Percentiles rank a stretch among this genome's conserved stretches.
Conservation (phyloP, 2,329 filamentous ascomycete species). For the Rhynchosporium graminicola region DNA sequence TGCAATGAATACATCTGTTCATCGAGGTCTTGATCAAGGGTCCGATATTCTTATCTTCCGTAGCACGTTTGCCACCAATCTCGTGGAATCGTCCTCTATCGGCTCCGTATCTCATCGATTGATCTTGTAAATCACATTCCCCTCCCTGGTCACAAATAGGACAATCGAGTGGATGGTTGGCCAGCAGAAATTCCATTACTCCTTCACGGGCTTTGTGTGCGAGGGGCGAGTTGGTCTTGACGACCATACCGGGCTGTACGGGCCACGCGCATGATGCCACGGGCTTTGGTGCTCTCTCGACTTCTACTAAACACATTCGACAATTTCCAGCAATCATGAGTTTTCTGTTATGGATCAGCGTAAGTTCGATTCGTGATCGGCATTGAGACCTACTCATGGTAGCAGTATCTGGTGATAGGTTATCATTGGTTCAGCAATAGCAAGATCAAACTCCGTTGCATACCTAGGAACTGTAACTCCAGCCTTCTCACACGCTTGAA, state of each 20-base stretch:
- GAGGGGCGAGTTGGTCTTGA: slow-evolving; percentile 95
- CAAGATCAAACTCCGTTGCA: slow-evolving; percentile 36
- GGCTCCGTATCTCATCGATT: slow-evolving; percentile 97
- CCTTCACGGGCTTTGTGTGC: slow-evolving; percentile 98
- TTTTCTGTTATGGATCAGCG: slow-evolving; percentile 61
- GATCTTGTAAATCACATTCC: slow-evolving; percentile 98
- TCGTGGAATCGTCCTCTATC: slow-evolving; percentile 98
- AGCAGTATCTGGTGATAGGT: slow-evolving; percentile 76
- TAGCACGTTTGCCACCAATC: slow-evolving; percentile 89
- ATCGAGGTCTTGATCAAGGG: slow-evolving; percentile 98
- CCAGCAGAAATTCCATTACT: slow-evolving; percentile 97
- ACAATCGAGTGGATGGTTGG: slow-evolving; percentile 95
- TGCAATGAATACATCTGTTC: slow-evolving; percentile 99
- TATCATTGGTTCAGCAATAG: slow-evolving; percentile 25
- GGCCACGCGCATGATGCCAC: slow-evolving; percentile 99
- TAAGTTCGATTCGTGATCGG: slow-evolving; percentile 28
- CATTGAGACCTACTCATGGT: slow-evolving; percentile 77
- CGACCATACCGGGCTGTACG: slow-evolving; percentile 97
- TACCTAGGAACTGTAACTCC: slow-evolving; percentile 85
- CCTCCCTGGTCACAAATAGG: slow-evolving; percentile 98
- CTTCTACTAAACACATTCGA: slow-evolving; percentile 99
- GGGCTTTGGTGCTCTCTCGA: slow-evolving; percentile 93
- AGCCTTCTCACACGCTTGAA: slow-evolving; percentile 99
- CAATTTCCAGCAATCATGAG: slow-evolving; percentile 99
- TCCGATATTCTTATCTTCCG: slow-evolving; percentile 99